Evolutionary conservation across 495 filamentous ascomycete genomes (phyloP), one percentile per base, ranked within the genome.

Genomic region (Darksidea phi): DNA sequence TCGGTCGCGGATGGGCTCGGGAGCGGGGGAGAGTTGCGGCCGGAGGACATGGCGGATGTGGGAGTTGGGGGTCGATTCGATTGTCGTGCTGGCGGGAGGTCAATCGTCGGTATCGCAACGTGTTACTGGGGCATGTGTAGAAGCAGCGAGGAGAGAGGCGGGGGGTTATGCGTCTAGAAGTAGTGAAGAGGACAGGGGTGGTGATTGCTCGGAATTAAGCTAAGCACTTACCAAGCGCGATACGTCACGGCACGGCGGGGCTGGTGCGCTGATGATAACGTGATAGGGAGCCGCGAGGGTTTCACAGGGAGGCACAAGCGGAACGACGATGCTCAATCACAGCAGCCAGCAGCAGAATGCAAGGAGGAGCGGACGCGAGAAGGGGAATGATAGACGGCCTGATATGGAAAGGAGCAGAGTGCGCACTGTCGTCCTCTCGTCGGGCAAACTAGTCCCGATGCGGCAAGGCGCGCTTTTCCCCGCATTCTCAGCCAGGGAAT

Each of bases 31-130:
- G 59, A 58, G 59, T 66, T 57, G 32, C 47, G 32, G 24, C 63
- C 70, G 54, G 67, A 57, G 53, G 71, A 66, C 66, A 71, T 73
- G 60, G 52, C 51, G 32, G 48, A 20, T 3, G 47, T 2, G n/a
- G 23, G 1, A 48, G 32, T 38, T 45, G 5, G 7, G 36, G 32
- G 53, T 48, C 17, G 23, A 12, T 12, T 11, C 26, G 7, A 10
- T 41, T 37, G 48, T 18, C 2, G 18, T 49, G 59, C 21, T 57
- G 26, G 28, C 52, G 41, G 6, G 38, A 8, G 55, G 48, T 58
- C 34, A 48, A 43, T 20, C 50, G 53, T 21, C 13, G 54, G 7
- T 59, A 10, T 12, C 15, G 10, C 18, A 24, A 18, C 21, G 32
- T 3, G 28, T 10, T 32, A 10, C 28, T 32, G 28, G 28, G 28